phyloP scores from a whole-genome alignment of 2,329 filamentous ascomycete genomes.

The Fusarium albosuccineum region DNA sequence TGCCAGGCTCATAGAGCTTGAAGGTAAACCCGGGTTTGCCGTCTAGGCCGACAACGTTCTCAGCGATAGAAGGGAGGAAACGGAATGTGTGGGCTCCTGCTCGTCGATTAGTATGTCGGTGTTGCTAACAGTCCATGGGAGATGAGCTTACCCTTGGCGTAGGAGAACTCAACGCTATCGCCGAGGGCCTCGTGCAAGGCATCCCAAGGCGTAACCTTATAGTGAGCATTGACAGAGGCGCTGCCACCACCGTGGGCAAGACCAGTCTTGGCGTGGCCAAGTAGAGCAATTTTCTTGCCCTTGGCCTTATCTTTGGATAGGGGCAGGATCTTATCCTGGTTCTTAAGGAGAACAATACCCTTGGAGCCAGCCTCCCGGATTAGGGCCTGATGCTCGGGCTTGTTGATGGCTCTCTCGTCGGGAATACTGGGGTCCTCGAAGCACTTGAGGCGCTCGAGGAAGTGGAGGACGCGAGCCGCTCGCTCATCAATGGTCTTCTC shows the following conservation, averaged over 20 bases:
- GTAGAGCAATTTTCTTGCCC: conserved; percentile 50
- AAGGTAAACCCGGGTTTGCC: conserved; percentile 51
- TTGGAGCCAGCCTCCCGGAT: conserved; percentile 56
- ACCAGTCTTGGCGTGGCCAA: conserved; percentile 52
- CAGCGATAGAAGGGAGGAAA: conserved; percentile 41
- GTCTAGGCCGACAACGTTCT: conserved; percentile 49
- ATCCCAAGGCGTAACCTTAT: conserved; percentile 52
- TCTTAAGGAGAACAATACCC: conserved; percentile 74
- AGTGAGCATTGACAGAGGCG: conserved; percentile 52
- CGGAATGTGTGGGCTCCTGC: conserved; percentile 47
- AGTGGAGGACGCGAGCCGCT: conserved; percentile 48
- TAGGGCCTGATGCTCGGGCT: conserved; percentile 49
- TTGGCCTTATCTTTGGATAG: conserved; percentile 57
- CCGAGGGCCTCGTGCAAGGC: conserved; percentile 47
- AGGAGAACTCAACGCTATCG: conserved; percentile 46
- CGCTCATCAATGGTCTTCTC: conserved; percentile 49
- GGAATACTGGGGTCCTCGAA: conserved; percentile 48
- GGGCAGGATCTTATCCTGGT: conserved; percentile 69
- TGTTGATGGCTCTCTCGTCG: conserved; percentile 47
- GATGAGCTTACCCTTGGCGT: conserved; percentile 45
- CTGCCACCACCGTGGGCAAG: conserved; percentile 56
- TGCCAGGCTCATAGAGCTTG: conserved; percentile 47
- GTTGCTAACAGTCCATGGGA: accelerated
- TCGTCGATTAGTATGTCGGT: conserved; percentile 1
- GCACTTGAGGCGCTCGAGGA: conserved; percentile 46